Conservation (phyloP, 2,329 filamentous ascomycete species). For the Didymella exigua region DNA sequence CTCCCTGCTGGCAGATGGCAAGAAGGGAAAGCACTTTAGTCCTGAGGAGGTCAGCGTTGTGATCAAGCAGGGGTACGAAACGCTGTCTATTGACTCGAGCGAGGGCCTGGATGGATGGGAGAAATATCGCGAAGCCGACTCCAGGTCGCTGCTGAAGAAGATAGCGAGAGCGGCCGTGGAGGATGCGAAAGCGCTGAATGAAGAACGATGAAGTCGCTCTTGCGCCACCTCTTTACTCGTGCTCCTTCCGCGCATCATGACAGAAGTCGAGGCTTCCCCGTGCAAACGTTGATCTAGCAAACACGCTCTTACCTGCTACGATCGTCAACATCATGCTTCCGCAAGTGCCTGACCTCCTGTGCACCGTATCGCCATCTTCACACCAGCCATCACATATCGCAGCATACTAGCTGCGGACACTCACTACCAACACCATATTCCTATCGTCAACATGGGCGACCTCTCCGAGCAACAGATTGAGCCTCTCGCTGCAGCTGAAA, state of each 20-base stretch:
- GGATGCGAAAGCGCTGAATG: conserved; percentile 62
- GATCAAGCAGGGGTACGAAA: conserved; percentile 97
- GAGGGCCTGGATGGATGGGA: conserved; percentile 88
- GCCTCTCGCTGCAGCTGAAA: neutral
- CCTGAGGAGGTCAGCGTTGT: conserved; percentile 84
- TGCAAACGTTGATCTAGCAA: neutral
- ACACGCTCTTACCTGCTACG: neutral
- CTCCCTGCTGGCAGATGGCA: conserved; percentile 70
- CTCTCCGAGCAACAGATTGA: neutral
- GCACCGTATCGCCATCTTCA: neutral
- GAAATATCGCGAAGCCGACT: conserved; percentile 83
- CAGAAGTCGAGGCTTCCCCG: neutral
- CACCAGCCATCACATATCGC: neutral
- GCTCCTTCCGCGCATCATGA: neutral
- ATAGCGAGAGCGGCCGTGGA: conserved; percentile 79
- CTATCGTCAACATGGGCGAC: conserved; percentile 1
- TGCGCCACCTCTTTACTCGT: neutral
- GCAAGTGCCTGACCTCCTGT: neutral
- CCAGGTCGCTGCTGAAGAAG: conserved; percentile 83
- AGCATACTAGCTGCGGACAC: neutral
- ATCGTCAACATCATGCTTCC: neutral
- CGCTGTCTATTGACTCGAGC: conserved; percentile 85
- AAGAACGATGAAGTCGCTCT: conserved; percentile 26
- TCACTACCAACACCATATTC: neutral
- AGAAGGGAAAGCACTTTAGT: conserved; percentile 71